phyloP scores from a whole-genome alignment of 768 basidiomycete species.

The Gymnopilus junonius region DNA sequence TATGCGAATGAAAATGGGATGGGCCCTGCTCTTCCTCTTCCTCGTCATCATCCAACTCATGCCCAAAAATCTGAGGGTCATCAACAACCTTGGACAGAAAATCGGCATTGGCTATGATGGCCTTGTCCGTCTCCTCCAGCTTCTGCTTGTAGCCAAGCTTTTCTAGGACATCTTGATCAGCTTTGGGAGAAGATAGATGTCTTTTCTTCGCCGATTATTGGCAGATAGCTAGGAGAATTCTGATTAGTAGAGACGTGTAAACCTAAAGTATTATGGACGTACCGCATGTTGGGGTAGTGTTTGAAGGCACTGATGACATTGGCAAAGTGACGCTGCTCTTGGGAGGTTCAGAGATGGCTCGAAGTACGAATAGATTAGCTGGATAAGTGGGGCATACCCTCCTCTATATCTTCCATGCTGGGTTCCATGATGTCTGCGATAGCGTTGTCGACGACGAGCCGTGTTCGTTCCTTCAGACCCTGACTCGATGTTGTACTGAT shows the following conservation, averaged over 20 bases:
- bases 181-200: slow-evolving; percentile 69
- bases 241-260: slow-evolving; percentile 11
- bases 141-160: slow-evolving; percentile 78
- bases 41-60: slow-evolving; percentile 42
- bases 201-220: slow-evolving; percentile 72
- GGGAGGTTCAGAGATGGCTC: slow-evolving; percentile 15
- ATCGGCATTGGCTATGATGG: slow-evolving; percentile 78
- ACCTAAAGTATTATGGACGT: slow-evolving; percentile 22
- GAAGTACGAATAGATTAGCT: neutral
- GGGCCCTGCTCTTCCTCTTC: slow-evolving; percentile 15
- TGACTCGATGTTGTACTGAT: neutral
- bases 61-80: slow-evolving; percentile 82
- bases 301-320: slow-evolving; percentile 78
- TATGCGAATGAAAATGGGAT: slow-evolving; percentile 13
- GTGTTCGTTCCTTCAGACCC: neutral
- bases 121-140: slow-evolving; percentile 77
- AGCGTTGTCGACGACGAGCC: neutral
- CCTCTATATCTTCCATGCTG: slow-evolving; percentile 34
- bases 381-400: slow-evolving; percentile 31
- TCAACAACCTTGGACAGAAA: slow-evolving; percentile 78
- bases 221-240: slow-evolving; percentile 43
- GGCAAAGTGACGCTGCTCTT: slow-evolving; percentile 73
- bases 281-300: slow-evolving; percentile 79
- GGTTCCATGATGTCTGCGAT: slow-evolving; percentile 23
- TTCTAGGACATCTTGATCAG: slow-evolving; percentile 72